Conservation (phyloP, 129 eudicot species). For the Helianthus tuberosus region DNA sequence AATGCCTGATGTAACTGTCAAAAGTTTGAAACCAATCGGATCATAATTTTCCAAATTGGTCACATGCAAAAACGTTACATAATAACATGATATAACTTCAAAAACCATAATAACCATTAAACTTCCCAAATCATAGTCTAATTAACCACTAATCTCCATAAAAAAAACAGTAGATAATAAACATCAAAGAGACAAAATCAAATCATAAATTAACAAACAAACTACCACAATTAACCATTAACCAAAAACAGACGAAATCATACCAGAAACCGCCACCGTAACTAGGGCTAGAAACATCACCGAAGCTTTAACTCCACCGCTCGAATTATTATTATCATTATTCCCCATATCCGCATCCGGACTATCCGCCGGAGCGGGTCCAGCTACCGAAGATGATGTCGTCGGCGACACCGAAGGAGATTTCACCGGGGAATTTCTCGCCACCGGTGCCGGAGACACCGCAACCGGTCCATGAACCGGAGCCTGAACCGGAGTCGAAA, state of each 20-base stretch:
- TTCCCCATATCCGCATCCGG: slow-evolving; percentile 27
- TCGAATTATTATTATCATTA: background rate
- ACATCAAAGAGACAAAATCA: slow-evolving; percentile 20
- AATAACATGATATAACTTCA: background rate
- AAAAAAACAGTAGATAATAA: slow-evolving; percentile 7
- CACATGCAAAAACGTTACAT: background rate
- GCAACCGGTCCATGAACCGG: slow-evolving; percentile 21
- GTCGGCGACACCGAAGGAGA: slow-evolving; percentile 21
- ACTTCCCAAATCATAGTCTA: slow-evolving; percentile 13
- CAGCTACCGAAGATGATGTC: background rate
- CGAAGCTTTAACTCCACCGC: slow-evolving; percentile 25
- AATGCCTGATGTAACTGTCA: background rate
- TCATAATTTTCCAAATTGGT: background rate
- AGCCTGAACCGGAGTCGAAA: background rate
- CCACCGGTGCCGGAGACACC: slow-evolving; percentile 44
- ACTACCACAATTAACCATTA: slow-evolving; percentile 5
- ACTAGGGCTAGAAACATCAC: slow-evolving; percentile 22
- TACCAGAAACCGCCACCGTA: slow-evolving; percentile 35
- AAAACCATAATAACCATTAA: slow-evolving; percentile 9
- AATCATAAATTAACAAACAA: slow-evolving; percentile 15
- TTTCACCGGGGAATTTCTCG: slow-evolving; percentile 27
- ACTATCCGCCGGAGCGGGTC: slow-evolving; percentile 31
- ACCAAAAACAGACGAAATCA: slow-evolving; percentile 24
- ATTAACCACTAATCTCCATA: slow-evolving; percentile 23
- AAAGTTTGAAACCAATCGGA: background rate